Percentiles rank a stretch among this genome's conserved stretches.
phyloP scores from a whole-genome alignment of 768 basidiomycete genomes.

The Leccinum variicolor region DNA sequence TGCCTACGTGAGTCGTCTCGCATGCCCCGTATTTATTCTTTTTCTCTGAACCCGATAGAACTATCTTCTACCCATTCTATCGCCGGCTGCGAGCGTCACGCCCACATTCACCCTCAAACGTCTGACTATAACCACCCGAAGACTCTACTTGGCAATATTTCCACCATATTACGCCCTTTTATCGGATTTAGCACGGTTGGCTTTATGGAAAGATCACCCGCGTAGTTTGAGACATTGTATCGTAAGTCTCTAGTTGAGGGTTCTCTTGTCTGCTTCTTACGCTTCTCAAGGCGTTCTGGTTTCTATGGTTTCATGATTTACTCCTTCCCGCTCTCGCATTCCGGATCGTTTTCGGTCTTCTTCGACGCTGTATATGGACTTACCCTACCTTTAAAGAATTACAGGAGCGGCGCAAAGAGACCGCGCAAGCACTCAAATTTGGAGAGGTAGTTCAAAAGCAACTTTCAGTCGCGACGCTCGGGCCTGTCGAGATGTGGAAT shows the following conservation, averaged over 20 bases:
- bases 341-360: slow-evolving; percentile 45
- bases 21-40: slow-evolving; percentile 3
- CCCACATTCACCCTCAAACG: slow-evolving; percentile 55
- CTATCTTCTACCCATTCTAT: slow-evolving; percentile 47
- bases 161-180: slow-evolving; percentile 50
- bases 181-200: slow-evolving; percentile 37
- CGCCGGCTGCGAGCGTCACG: slow-evolving; percentile 35
- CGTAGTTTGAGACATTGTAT: slow-evolving; percentile 48
- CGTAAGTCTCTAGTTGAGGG: slow-evolving; percentile 36
- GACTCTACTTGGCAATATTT: slow-evolving; percentile 52
- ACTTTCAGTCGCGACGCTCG: slow-evolving; percentile 46
- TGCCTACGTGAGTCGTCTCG: slow-evolving; percentile 21
- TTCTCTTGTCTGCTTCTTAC: slow-evolving; percentile 1
- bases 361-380: slow-evolving; percentile 46
- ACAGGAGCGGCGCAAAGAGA: slow-evolving; percentile 46
- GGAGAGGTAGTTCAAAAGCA: slow-evolving; percentile 46
- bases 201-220: slow-evolving; percentile 51
- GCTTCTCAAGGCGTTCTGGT: slow-evolving; percentile 52
- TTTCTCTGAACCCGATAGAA: slow-evolving; percentile 24
- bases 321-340: slow-evolving; percentile 51
- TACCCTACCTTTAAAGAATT: slow-evolving; percentile 57
- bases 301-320: slow-evolving; percentile 57
- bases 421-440: slow-evolving; percentile 49
- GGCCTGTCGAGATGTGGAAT: slow-evolving; percentile 51
- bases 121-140: slow-evolving; percentile 47